A percentile compares a stretch with the other conserved stretches of the same genome.
Evolutionary conservation across 805 yeast genomes (phyloP).

Genomic region (Suhomyces sp.): DNA sequence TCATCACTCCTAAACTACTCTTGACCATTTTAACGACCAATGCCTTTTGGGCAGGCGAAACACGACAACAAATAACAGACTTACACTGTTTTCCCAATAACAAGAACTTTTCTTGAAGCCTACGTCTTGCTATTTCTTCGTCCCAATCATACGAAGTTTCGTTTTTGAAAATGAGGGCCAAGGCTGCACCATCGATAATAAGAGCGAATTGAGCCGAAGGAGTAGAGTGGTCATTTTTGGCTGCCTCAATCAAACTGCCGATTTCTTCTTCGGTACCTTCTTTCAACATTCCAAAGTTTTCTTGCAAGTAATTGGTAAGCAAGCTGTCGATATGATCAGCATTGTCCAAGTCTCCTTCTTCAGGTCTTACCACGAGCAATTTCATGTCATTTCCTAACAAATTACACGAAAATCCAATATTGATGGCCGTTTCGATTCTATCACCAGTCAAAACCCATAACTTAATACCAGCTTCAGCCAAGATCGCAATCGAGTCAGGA

Average conservation of each 20-base stretch:
- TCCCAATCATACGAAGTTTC: slow-evolving; percentile 32
- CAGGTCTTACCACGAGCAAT: slow-evolving; percentile 58
- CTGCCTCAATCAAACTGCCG: slow-evolving; percentile 44
- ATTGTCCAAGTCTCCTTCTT: slow-evolving; percentile 36
- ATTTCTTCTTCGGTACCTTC: slow-evolving; percentile 31
- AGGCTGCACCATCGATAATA: slow-evolving; percentile 78
- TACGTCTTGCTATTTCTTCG: slow-evolving; percentile 25
- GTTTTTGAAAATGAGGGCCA: slow-evolving; percentile 48
- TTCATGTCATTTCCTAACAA: slow-evolving; percentile 75
- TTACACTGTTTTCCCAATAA: slow-evolving; percentile 75
- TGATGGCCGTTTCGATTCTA: slow-evolving; percentile 85
- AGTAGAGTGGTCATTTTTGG: slow-evolving; percentile 56
- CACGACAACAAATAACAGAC: slow-evolving; percentile 83
- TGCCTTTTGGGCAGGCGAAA: slow-evolving; percentile 85
- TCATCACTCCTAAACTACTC: slow-evolving; percentile 72
- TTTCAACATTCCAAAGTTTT: slow-evolving; percentile 41
- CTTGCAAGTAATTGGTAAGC: slow-evolving; percentile 47
- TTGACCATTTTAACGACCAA: slow-evolving; percentile 80
- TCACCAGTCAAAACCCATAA: slow-evolving; percentile 88
- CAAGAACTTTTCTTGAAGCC: slow-evolving; percentile 48
- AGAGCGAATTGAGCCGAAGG: slow-evolving; percentile 69
- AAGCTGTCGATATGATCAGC: slow-evolving; percentile 33
- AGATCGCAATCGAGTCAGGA: slow-evolving; percentile 69
- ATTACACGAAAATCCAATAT: slow-evolving; percentile 84
- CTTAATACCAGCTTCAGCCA: slow-evolving; percentile 76